Evolutionary conservation across 495 filamentous ascomycete species (phyloP).

Genomic region (Aspergillus taichungensis): DNA sequence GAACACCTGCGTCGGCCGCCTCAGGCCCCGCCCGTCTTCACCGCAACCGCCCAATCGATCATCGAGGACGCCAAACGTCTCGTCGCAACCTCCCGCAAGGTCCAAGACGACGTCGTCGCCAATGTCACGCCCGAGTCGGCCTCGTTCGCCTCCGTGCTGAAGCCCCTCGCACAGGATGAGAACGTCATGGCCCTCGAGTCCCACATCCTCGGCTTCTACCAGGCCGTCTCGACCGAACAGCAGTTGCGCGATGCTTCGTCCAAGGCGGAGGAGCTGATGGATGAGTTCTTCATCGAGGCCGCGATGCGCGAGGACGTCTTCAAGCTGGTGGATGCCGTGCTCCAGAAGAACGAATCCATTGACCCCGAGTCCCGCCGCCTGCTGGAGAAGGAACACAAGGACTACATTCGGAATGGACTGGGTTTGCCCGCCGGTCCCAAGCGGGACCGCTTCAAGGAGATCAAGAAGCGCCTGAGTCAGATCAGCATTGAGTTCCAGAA

Average conservation of each 20-base stretch:
- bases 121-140: constrained; percentile 56
- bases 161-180: constrained; percentile 60
- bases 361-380: constrained; percentile 55
- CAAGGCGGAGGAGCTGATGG: constrained; percentile 57
- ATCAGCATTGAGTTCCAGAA: constrained; percentile 60
- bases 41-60: constrained; percentile 67
- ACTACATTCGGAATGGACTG: constrained; percentile 55
- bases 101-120: constrained; percentile 68
- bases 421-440: constrained; percentile 51
- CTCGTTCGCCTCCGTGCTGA: constrained; percentile 56
- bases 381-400: constrained; percentile 61
- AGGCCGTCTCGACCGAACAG: constrained; percentile 63
- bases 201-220: constrained; percentile 67
- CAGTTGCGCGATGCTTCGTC: constrained; percentile 63
- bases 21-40: constrained; percentile 79
- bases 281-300: constrained; percentile 58
- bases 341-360: constrained; percentile 50
- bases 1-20: constrained; percentile 59
- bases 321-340: constrained; percentile 50
- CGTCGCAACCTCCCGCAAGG: constrained; percentile 54
- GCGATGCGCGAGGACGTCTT: constrained; percentile 63
- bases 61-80: constrained; percentile 67
- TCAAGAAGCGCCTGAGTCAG: constrained; percentile 60
- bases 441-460: constrained; percentile 61
- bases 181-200: constrained; percentile 50